Base-by-base conservation (phyloP, 1,139 yeast genomes). In the Torulaspora globosa region DNA sequence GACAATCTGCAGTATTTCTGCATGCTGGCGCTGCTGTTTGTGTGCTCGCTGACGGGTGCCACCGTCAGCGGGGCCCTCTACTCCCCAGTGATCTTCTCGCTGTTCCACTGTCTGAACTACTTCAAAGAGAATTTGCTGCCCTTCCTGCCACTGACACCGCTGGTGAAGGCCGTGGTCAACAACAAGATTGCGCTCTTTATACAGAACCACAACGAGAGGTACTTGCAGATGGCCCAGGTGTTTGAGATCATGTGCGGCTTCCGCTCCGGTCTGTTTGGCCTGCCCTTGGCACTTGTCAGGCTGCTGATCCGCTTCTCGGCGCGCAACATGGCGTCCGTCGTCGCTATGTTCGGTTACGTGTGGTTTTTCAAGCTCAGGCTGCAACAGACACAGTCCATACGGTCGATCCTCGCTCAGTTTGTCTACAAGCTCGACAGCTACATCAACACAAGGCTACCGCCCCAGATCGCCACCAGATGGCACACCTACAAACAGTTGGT, bases 31-130 rank as follows among this genome's bases (percentile, higher is more conserved):
- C 38, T 51, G 10, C 48, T 60, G 19, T 49, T 49, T 31, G 8
- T 51, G 11, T 44, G 59, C 19, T 51, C 58, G n/a, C 39, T 39
- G 11, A 43, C 48, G 11, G 52, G 51, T 7, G 49, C 56, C 9
- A 51, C 57, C 15, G 57, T 72, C 16, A 57, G 66, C 7, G 73
- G 74, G n/a, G 63, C 71, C 8, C 66, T 77, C 37, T 75, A 75
- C 57, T 75, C 84, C 24, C 80, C 77, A 50, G 68, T 72, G 3
- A 74, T 80, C n/a, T 80, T 73, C 62, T 76, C 83, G 1, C 51
- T 76, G 2, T 80, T 80, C 68, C 85, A 80, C 63, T 66, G 74
- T 19, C 63, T 79, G 50, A 70, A 72, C 31, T 80, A 80, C 63
- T 72, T 77, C 46, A 69, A 66, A 46, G 59, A 62, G 18, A 60